phyloP scores from a whole-genome alignment of 176 grass and related monocot species.

The Guadua angustifolia region DNA sequence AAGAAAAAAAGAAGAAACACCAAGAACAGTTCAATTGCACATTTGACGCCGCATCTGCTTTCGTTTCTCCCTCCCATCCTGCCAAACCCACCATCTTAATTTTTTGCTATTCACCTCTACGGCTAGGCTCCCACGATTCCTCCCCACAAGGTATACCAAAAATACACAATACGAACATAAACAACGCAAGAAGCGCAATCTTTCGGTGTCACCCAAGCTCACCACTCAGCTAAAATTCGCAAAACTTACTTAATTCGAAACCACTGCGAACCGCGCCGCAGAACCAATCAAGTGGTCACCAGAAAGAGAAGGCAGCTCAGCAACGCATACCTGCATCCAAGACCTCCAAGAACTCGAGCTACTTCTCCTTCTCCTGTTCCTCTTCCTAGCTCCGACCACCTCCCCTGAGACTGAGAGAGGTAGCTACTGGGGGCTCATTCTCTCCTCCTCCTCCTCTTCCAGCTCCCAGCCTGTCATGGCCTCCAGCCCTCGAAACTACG shows the following conservation, averaged over 20 bases:
- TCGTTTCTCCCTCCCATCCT: neutral
- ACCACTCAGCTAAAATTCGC: neutral
- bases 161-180: neutral
- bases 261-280: neutral
- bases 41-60: neutral
- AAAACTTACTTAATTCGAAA: neutral
- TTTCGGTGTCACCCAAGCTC: neutral
- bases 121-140: neutral
- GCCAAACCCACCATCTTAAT: neutral
- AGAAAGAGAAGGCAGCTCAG: neutral
- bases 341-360: neutral
- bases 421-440: neutral
- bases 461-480: neutral
- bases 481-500: neutral
- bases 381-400: neutral
- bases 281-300: neutral
- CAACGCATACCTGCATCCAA: conserved; percentile 52
- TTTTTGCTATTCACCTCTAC: neutral
- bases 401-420: neutral
- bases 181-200: neutral
- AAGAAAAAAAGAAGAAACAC: neutral
- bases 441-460: neutral
- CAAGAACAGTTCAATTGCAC: neutral
- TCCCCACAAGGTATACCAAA: neutral
- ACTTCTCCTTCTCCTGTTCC: neutral